Conservation (phyloP, 2,329 filamentous ascomycete genomes). For the Exophiala xenobiotica region DNA sequence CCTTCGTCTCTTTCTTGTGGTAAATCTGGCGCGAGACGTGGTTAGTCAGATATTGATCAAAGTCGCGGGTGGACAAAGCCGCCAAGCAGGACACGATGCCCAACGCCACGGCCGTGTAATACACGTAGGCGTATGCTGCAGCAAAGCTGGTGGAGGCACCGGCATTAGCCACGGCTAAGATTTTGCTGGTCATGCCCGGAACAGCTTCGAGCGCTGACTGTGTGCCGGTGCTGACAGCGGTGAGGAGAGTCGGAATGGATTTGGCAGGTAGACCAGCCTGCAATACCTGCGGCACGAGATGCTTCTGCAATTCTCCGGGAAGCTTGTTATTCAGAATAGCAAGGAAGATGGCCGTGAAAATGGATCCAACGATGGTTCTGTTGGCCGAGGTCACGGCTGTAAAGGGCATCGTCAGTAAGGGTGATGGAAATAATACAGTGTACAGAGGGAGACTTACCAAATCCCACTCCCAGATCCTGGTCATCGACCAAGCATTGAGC, state of each 20-base stretch:
- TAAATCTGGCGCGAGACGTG: constrained; percentile 18
- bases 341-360: constrained; percentile 1
- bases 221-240: constrained; percentile 24
- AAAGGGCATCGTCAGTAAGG: background rate
- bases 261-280: constrained; percentile 25
- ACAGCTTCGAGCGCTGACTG: constrained; percentile 15
- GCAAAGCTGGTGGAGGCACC: constrained; percentile 22
- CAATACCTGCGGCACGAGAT: constrained; percentile 14
- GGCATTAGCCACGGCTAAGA: constrained; percentile 15
- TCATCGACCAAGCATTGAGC: background rate
- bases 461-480: background rate
- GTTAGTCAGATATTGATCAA: constrained; percentile 28
- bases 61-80: constrained; percentile 21
- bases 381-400: no score
- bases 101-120: constrained; percentile 29
- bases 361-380: background rate
- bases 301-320: constrained; percentile 22
- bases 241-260: constrained; percentile 24
- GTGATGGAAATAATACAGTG: no score
- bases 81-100: constrained; percentile 23
- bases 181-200: constrained; percentile 22
- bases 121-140: constrained; percentile 29
- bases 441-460: no score
- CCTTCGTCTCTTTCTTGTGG: background rate
- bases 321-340: constrained; percentile 30